Base-by-base conservation (phyloP, 352 stramenopile species). In the Aphanomyces invadans region DNA sequence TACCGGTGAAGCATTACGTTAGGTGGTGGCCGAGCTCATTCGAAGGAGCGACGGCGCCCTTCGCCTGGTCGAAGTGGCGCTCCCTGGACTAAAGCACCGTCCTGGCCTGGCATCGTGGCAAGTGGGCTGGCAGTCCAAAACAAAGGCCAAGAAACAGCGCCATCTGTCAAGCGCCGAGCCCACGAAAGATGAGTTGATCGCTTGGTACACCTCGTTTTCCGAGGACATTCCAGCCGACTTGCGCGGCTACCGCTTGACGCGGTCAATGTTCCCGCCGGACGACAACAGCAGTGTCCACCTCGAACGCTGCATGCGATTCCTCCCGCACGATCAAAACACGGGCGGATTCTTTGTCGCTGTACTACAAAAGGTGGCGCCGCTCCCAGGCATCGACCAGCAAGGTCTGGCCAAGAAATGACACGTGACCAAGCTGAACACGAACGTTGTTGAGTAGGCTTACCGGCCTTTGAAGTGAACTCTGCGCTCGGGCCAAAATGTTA, bases 321-420 rank as follows among this genome's bases (percentile, higher is more conserved):
- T 96, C 26, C 93, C 93, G 12, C 91, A 98, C 62, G 86, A 97
- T 69, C 78, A 96, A 66, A 79, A 98, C 68, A 94, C 88, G 2
- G 90, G 89, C 55, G 93, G 90, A 15, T 98, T 98, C 72, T 98
- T 98, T 69, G 73, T 98, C 25, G 78, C 78, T 25, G 72, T 97
- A 9, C 76, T 98, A 2, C 29, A 77, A 54, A 93, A 93, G 73
- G 69, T 71, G 45, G 45, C 32, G n/a, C 29, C 28, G 29, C 25
- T 67, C 2, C 60, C 60, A 12, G 60, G 60, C 7, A 15, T 0
- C 17, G 21, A 67, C 33, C 39, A 67, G 21, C 7, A 67, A 57
- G 60, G 60, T 57, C 21, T 54, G 17, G 10, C 19, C 28, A 23
- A 23, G 0, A 54, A 12, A 28, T 28, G 28, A 9, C 17, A 54